Percentiles rank a stretch among this genome's conserved stretches.
Conservation (phyloP, 2,329 filamentous ascomycete species). For the Xylariomycetidae sp. region DNA sequence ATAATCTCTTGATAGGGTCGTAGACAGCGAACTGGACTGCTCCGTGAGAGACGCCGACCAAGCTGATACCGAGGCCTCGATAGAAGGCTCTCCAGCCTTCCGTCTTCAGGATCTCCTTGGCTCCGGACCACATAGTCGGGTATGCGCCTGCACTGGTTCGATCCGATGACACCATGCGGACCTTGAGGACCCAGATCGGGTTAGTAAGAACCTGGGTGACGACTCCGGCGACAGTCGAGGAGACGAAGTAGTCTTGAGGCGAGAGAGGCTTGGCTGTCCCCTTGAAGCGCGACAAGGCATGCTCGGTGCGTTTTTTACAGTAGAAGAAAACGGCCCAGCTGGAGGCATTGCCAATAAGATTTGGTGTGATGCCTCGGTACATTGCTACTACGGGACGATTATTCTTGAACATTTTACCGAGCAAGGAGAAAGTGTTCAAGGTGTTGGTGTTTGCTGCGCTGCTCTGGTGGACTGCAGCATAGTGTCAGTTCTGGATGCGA, state of each 20-base stretch:
- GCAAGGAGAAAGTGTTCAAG: conserved; percentile 47
- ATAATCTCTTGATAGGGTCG: conserved; percentile 60
- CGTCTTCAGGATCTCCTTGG: conserved; percentile 56
- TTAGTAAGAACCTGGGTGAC: conserved; percentile 82
- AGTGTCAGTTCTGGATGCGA: background rate
- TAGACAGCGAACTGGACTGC: conserved; percentile 96
- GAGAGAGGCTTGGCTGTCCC: conserved; percentile 34
- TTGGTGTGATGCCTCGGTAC: conserved; percentile 86
- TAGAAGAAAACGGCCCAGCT: conserved; percentile 95
- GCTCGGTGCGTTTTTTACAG: conserved; percentile 56
- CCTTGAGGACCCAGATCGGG: conserved; percentile 97
- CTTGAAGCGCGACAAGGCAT: conserved; percentile 34
- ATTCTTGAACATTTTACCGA: conserved; percentile 43
- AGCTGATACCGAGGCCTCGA: conserved; percentile 74
- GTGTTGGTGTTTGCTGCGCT: conserved; percentile 31
- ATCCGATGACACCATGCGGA: conserved; percentile 88
- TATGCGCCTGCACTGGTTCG: conserved; percentile 73
- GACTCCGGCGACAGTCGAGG: conserved; percentile 66
- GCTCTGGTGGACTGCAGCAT: conserved; percentile 43
- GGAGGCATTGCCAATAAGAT: conserved; percentile 83
- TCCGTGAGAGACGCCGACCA: conserved; percentile 86
- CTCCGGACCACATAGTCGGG: conserved; percentile 68
- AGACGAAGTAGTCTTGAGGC: conserved; percentile 72
- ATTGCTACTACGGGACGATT: conserved; percentile 63
- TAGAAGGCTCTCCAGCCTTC: conserved; percentile 84